Percentiles rank a stretch among this genome's conserved stretches.
phyloP scores from a whole-genome alignment of 148 eudicot species.

The Vaccinium darrowii region DNA sequence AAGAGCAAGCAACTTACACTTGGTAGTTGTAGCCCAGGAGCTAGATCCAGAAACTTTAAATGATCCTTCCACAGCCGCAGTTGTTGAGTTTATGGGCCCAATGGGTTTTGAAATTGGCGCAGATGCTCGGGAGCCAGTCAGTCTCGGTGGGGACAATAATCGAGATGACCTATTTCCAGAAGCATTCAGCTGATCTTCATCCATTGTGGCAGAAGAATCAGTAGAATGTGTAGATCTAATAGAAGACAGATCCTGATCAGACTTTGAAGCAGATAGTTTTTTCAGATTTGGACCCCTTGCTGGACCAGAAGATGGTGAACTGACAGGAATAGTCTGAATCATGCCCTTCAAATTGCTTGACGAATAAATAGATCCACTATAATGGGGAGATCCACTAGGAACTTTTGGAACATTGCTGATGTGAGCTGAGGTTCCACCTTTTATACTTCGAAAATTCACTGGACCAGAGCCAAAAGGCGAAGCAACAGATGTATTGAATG shows the following conservation, averaged over 20 bases:
- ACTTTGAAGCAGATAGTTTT: constrained; percentile 75
- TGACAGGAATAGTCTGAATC: constrained; percentile 50
- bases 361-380: constrained; percentile 44
- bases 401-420: constrained; percentile 31
- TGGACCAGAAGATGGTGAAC: constrained; percentile 43
- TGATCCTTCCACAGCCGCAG: constrained; percentile 29
- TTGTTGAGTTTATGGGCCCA: constrained; percentile 34
- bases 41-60: constrained; percentile 36
- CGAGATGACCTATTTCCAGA: constrained; percentile 46
- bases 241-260: constrained; percentile 82
- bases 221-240: constrained; percentile 66
- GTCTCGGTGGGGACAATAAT: constrained; percentile 39
- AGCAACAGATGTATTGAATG: constrained; percentile 38
- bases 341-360: constrained; percentile 52
- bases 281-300: constrained; percentile 46
- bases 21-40: constrained; percentile 43
- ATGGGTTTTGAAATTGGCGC: constrained; percentile 29
- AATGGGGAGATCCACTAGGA: constrained; percentile 33
- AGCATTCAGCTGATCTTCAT: constrained; percentile 55
- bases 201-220: constrained; percentile 56
- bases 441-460: constrained; percentile 29
- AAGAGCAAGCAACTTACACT: constrained; percentile 52
- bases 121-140: constrained; percentile 33
- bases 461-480: constrained; percentile 46
- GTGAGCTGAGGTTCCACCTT: constrained; percentile 45